Base-by-base conservation (phyloP, 176 grass and related monocot species). In the Rhynchospora breviuscula region DNA sequence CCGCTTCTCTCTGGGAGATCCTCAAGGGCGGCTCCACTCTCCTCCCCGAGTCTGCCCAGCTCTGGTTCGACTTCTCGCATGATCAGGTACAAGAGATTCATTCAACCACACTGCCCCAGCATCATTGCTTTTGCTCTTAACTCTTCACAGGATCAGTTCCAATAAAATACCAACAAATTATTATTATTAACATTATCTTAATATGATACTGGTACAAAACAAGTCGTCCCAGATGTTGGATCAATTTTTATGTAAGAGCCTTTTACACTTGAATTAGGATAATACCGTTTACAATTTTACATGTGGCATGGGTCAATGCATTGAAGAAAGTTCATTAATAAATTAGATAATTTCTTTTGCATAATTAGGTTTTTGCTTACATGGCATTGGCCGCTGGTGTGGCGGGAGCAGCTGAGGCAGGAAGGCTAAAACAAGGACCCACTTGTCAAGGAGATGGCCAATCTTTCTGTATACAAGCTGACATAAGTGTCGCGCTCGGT, bases 1-100 rank as follows among this genome's bases (percentile, higher is more conserved):
- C 15, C 73, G 89, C 84, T 18, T 87, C 87, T 62, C 67, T 82
- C 46, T 91, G 92, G 89, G 95, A 98, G 90, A 86, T 73, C 62
- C 40, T 83, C 10, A 48, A 73, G 12, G 89, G 92, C 13, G 89
- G 92, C 13, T 19, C 33, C 80, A 98, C 95, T 74, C 90, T 89
- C 47, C 78, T 94, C 1, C 95, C 90, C 2, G 92, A 94, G 82
- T 25, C 79, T 63, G 2, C 92, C 58, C 95, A 93, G 87, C 90
- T 98, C 84, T 94, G 90, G 92, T 98, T 94, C 86, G 95, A 98
- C 85, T 98, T 94, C 86, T 78, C 73, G 7, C 95, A 94, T 91
- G 95, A 98, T 77, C 95, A 98, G 89, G 93, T 96, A 29, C 26
- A 29, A 29, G 26, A 29, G 26, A 29, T 29, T 29, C 26, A 29